Evolutionary conservation across 352 stramenopile species (phyloP), one percentile per base, ranked within the genome.

Genomic region (Pythium aquatile): DNA sequence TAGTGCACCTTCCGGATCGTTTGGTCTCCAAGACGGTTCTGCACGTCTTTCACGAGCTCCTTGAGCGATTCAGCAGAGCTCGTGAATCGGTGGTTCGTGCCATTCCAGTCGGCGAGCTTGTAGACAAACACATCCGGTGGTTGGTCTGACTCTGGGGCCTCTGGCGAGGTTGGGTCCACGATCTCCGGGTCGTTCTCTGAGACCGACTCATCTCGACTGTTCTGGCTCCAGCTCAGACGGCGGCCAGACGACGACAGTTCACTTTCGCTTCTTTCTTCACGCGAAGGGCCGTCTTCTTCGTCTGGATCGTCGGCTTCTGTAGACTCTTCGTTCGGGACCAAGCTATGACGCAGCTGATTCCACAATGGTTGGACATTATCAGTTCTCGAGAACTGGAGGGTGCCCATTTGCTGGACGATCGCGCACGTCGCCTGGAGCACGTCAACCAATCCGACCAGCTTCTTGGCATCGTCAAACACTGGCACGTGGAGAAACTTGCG

Each of bases 401-500:
- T 91, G 11, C 77, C 77, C 80, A 94, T 91, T 77, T 96, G 85
- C 49, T 94, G 78, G 42, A 96, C 74, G 17, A 96, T 83, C 0
- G 79, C 90, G 67, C 87, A 90, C 24, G 97, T 96, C 14, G 97
- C 81, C 71, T 99, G 95, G 58, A 99, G 89, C 20, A 99, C 96
- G 74, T 99, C 96, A 10, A 99, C 97, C 16, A 99, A 75, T 10
- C 94, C 97, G 44, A 98, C 81, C 30, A 99, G 81, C 37, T 79
- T 88, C n/a, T 79, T 85, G 65, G 87, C 65, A 16, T 88, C 74
- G 63, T 98, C 90, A 59, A 98, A 96, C 2, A 99, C 96, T 10
- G 97, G 97, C 9, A 99, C 79, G 56, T 98, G 97, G 26, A 99
- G 70, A 75, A 99, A 99, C 33, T 90, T 89, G 26, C 98, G 95